Evolutionary conservation across 2,329 filamentous ascomycete species (phyloP).

Genomic region (Colletotrichum sp.): DNA sequence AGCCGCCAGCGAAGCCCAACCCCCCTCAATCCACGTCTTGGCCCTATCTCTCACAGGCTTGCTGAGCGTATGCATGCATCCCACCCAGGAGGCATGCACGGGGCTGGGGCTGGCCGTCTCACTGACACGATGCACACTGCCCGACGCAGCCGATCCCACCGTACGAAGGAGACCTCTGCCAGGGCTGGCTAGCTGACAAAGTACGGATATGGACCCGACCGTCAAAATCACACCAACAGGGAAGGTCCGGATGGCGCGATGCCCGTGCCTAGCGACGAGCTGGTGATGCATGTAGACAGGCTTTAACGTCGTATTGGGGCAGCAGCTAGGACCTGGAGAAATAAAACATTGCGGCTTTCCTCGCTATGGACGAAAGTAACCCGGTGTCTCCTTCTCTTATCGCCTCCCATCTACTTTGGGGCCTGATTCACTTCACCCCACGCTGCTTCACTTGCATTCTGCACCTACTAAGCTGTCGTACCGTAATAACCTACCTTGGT

Average conservation of each 20-base stretch:
- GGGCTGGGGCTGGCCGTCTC: neutral
- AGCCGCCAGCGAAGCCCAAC: constrained; percentile 5
- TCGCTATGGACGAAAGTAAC: neutral
- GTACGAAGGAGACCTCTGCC: neutral
- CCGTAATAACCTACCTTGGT: neutral
- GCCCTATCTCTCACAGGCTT: neutral
- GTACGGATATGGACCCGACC: neutral
- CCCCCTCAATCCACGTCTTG: constrained; percentile 12
- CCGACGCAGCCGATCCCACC: neutral
- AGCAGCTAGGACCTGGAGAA: neutral
- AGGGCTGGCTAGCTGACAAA: neutral
- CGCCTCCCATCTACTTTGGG: neutral
- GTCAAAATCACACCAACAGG: neutral
- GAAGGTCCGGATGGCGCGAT: neutral
- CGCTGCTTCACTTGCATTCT: neutral
- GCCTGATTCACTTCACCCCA: neutral
- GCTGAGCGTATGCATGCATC: neutral
- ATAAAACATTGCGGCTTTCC: neutral
- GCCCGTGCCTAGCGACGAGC: neutral
- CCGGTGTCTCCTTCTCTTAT: neutral
- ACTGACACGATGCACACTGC: neutral
- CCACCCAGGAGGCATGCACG: neutral
- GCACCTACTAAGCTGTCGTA: neutral
- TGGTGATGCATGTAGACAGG: neutral
- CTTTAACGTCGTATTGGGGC: neutral